phyloP scores from a whole-genome alignment of 352 stramenopile species.

The Phytophthora hibernalis region DNA sequence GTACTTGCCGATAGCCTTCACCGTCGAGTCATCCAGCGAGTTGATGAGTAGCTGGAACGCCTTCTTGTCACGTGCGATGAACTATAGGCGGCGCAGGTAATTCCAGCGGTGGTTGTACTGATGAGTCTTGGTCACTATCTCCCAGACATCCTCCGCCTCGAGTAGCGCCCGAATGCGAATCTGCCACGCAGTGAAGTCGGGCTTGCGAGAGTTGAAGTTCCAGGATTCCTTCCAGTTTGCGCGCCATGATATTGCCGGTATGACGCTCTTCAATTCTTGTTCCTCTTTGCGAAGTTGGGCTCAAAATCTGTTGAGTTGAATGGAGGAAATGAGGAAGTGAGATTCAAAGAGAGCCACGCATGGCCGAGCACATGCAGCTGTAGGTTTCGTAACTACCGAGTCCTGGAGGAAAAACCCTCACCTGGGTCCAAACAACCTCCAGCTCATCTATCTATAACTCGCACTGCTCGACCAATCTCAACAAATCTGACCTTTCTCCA shows the following conservation, averaged over 20 bases:
- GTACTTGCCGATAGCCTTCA: slow-evolving; percentile 21
- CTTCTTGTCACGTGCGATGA: slow-evolving; percentile 8
- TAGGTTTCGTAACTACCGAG: too few species aligned
- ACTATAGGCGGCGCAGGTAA: neutral
- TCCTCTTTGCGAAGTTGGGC: neutral
- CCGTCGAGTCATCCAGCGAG: slow-evolving; percentile 18
- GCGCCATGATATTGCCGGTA: neutral
- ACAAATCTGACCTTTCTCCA: too few species aligned
- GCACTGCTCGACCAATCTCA: too few species aligned
- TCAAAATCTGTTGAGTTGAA: neutral
- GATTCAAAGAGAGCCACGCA: too few species aligned
- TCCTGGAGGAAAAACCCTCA: too few species aligned
- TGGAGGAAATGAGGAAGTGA: too few species aligned
- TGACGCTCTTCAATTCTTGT: too few species aligned
- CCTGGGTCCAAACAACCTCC: too few species aligned
- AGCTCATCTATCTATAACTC: too few species aligned
- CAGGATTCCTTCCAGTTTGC: slow-evolving; percentile 18
- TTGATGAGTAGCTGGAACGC: slow-evolving; percentile 19
- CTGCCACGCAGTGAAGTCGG: slow-evolving; percentile 7
- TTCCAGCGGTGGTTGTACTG: neutral
- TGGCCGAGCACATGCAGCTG: too few species aligned
- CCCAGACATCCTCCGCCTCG: slow-evolving; percentile 7
- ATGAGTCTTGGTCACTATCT: neutral
- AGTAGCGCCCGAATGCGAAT: slow-evolving; percentile 6
- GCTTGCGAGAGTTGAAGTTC: slow-evolving; percentile 17